Base-by-base conservation (phyloP, 108 stramenopile genomes). In the Fistulifera pelliculosa region DNA sequence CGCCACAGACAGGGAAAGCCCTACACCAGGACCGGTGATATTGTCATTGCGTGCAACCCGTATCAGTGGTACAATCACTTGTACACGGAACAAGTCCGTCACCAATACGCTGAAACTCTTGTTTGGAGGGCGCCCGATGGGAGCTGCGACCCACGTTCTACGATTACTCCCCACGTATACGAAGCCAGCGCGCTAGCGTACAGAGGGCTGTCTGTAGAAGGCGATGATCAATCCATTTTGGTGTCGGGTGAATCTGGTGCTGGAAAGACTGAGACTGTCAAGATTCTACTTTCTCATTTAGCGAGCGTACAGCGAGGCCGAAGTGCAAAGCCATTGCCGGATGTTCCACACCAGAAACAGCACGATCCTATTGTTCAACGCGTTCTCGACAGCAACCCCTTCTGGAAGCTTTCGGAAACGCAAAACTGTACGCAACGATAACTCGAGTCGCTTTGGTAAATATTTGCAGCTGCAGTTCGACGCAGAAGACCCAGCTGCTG, bases 1-100 rank as follows among this genome's bases (percentile, higher is more conserved):
- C 81, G 94, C 24, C 92, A 95, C 65, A 43, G 60, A 44, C 52
- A 73, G 0, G 65, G 73, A 18, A 53, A 70, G 38, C 93, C 94
- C 3, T 97, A 97, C 71, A 95, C 96, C 2, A 75, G 92, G 41
- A 93, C 90, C 4, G 94, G 94, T 22, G 93, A 93, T 52, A 93
- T 97, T 61, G 66, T 95, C 44, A 87, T 97, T 42, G 96, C 96
- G 6, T 77, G 95, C 41, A 97, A 97, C 64, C 96, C 96, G n/a
- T 97, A 94, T 71, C 69, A 74, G 51, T 92, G 90, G 90, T 83
- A 87, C 50, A 52, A 68, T 16, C 66, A 75, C 1, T 65, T 92
- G 44, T 92, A 92, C 49, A 79, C 85, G 1, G 79, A 79, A 41
- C 72, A 83, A 41, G 66, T 71, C 15, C 80, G 80, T 35, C 58